Percentiles rank a stretch among this genome's conserved stretches.
Conservation (phyloP, 2,329 filamentous ascomycete species). For the Trichoderma sp. region DNA sequence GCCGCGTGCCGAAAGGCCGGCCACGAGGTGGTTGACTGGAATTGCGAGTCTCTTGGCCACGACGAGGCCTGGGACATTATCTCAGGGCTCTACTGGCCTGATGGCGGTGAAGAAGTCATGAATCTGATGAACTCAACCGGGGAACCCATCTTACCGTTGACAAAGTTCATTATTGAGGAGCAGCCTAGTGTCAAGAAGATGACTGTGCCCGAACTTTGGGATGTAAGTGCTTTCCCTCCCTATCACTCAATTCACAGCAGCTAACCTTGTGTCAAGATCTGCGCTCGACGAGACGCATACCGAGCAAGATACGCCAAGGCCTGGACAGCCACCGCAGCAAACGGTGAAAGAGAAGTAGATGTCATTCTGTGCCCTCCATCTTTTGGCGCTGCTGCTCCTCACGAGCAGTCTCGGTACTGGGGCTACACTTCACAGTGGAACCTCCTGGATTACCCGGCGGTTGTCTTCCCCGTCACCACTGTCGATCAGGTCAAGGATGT, state of each 20-base stretch:
- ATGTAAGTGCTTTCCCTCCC: neutral
- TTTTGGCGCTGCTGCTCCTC: constrained; percentile 48
- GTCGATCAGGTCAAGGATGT: constrained; percentile 20
- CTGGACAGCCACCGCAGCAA: constrained; percentile 7
- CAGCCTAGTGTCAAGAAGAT: constrained; percentile 12
- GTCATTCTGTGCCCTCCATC: constrained; percentile 35
- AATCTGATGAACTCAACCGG: constrained; percentile 37
- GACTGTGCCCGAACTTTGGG: constrained; percentile 5
- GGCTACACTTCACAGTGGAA: constrained; percentile 65
- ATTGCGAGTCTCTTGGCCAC: constrained; percentile 52
- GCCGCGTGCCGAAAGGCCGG: constrained; percentile 47
- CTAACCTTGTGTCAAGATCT: neutral
- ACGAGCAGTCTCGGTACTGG: constrained; percentile 51
- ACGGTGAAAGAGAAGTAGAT: constrained; percentile 9
- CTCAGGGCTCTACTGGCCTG: constrained; percentile 11
- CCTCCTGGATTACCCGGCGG: constrained; percentile 59
- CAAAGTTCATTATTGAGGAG: constrained; percentile 12
- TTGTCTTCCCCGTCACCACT: constrained; percentile 53
- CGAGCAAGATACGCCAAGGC: constrained; percentile 11
- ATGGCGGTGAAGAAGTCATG: constrained; percentile 11
- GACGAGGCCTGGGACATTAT: constrained; percentile 39
- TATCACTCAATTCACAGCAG: neutral
- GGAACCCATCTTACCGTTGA: constrained; percentile 1
- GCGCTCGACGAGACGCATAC: constrained; percentile 7
- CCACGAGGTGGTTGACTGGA: constrained; percentile 52